phyloP scores from a whole-genome alignment of 768 basidiomycete species.

The Cystoderma amianthinum region DNA sequence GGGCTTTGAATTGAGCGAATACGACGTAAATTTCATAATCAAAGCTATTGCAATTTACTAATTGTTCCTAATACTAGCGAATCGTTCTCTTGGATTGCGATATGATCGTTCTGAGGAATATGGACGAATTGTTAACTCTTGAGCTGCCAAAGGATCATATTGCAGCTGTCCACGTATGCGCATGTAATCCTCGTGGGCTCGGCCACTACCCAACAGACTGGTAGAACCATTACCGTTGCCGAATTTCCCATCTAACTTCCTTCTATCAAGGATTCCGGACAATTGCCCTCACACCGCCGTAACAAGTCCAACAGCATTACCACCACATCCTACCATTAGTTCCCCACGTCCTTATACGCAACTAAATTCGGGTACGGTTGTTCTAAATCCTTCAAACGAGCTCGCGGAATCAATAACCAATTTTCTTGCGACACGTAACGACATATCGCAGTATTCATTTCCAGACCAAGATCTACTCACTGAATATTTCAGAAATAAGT shows the following conservation, averaged over 20 bases:
- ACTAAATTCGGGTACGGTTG: constrained; percentile 87
- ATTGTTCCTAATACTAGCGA: constrained; percentile 34
- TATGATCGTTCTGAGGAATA: constrained; percentile 78
- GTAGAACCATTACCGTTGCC: constrained; percentile 29
- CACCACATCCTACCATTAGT: constrained; percentile 21
- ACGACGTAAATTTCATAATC: constrained; percentile 39
- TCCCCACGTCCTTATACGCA: constrained; percentile 74
- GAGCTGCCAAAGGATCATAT: constrained; percentile 63
- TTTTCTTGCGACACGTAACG: constrained; percentile 41
- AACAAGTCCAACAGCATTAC: constrained; percentile 32
- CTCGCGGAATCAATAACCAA: constrained; percentile 46
- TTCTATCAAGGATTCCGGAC: constrained; percentile 67
- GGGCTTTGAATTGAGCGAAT: constrained; percentile 63
- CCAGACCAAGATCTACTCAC: constrained; percentile 93
- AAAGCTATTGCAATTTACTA: not conserved
- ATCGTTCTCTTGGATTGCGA: constrained; percentile 82
- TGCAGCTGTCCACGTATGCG: constrained; percentile 85
- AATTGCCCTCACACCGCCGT: constrained; percentile 81
- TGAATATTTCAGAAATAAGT: constrained; percentile 68
- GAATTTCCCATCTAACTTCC: constrained; percentile 6
- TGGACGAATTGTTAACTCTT: constrained; percentile 70
- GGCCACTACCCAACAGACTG: constrained; percentile 88
- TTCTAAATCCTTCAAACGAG: constrained; percentile 66
- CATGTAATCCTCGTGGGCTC: constrained; percentile 87
- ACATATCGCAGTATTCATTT: constrained; percentile 46